phyloP scores from a whole-genome alignment of 495 filamentous ascomycete species.

The Aspergillus campestris region DNA sequence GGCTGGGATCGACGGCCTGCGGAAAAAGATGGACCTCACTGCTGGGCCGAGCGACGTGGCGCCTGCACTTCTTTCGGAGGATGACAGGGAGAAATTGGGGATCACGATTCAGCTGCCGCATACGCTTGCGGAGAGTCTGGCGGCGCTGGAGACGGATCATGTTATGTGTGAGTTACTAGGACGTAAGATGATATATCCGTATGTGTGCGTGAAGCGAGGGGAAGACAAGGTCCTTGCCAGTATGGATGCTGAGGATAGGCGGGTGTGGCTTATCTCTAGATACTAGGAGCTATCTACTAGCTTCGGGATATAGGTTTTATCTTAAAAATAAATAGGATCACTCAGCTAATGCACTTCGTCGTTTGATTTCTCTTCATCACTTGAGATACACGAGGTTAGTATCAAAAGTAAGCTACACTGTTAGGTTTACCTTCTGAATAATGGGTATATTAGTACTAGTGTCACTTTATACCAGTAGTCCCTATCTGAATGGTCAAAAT shows the following conservation, averaged over 20 bases:
- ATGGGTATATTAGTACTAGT: too few relatives aligned
- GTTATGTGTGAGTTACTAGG: neutral
- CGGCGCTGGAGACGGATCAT: neutral
- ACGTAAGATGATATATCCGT: neutral
- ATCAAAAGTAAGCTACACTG: too few relatives aligned
- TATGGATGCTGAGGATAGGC: neutral
- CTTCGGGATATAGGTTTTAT: too few relatives aligned
- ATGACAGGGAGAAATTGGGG: neutral
- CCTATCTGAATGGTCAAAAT: too few relatives aligned
- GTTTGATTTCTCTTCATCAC: too few relatives aligned
- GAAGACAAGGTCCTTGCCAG: neutral
- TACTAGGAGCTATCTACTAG: neutral
- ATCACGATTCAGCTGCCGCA: neutral
- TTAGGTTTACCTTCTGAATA: too few relatives aligned
- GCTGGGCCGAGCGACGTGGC: neutral
- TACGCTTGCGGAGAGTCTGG: neutral
- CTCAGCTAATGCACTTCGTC: too few relatives aligned
- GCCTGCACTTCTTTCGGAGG: neutral
- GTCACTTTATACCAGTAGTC: too few relatives aligned
- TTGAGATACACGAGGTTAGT: too few relatives aligned
- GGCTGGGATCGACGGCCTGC: conserved; percentile 44
- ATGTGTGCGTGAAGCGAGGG: neutral
- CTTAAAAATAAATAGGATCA: too few relatives aligned
- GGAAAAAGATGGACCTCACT: neutral
- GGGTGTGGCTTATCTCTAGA: neutral